Evolutionary conservation across 108 stramenopile genomes (phyloP).

Genomic region (Skeletonema menzelii): DNA sequence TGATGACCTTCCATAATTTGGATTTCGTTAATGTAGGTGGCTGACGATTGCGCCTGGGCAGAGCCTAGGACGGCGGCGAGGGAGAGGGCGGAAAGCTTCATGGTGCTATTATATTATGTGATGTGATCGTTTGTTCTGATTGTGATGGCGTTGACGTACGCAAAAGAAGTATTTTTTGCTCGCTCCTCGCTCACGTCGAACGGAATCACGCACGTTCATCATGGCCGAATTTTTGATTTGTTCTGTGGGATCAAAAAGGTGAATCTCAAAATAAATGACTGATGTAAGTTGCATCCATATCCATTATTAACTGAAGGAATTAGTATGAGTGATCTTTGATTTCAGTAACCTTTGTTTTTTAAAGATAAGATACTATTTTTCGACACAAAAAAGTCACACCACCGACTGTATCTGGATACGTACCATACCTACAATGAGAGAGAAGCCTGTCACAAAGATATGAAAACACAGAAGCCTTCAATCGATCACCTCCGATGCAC

Average conservation of each 20-base stretch:
- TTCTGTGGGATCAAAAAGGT: not conserved
- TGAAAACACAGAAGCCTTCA: no score
- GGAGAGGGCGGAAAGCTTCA: slow-evolving; percentile 5
- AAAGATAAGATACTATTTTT: no score
- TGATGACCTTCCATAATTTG: slow-evolving; percentile 37
- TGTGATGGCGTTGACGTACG: not conserved
- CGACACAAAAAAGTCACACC: no score
- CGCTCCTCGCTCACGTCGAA: not conserved
- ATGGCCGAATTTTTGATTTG: not conserved
- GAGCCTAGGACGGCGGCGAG: slow-evolving; percentile 13
- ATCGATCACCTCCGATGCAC: no score
- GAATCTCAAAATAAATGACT: not conserved
- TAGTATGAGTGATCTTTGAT: no score
- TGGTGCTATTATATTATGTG: not conserved
- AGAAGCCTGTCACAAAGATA: no score
- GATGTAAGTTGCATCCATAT: no score
- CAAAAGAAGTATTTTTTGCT: no score
- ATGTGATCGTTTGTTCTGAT: not conserved
- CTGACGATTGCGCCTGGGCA: not conserved
- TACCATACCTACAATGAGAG: no score
- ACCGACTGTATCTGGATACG: no score
- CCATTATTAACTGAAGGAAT: no score
- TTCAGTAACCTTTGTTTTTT: no score
- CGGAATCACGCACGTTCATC: not conserved
- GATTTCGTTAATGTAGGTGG: slow-evolving; percentile 38